Conservation (phyloP, 106 monocot genomes). For the Allium sativum region DNA sequence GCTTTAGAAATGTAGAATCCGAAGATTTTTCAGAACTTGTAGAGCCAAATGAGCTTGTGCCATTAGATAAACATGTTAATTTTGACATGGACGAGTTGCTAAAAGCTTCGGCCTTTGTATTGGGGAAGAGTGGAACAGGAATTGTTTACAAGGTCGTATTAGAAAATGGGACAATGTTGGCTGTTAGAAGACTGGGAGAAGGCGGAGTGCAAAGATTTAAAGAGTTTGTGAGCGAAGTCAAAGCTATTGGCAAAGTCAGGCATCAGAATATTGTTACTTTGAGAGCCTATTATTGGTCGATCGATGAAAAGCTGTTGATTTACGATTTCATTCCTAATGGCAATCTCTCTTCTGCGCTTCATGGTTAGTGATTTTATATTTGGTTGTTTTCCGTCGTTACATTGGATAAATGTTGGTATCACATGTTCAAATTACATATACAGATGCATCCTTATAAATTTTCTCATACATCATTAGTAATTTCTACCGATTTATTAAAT, state of each 20-base stretch:
- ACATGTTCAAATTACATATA: no score
- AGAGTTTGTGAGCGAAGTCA: slow-evolving; percentile 53
- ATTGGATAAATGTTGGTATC: no score
- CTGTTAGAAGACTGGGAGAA: slow-evolving; percentile 62
- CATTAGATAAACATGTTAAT: slow-evolving; percentile 6
- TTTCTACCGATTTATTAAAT: no score
- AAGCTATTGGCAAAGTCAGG: slow-evolving; percentile 51
- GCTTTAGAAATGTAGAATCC: slow-evolving; percentile 51
- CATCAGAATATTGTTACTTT: slow-evolving; percentile 55
- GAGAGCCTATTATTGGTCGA: slow-evolving; percentile 62
- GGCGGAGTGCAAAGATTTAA: slow-evolving; percentile 56
- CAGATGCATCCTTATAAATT: no score
- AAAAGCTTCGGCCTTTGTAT: slow-evolving; percentile 61
- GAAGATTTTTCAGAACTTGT: slow-evolving; percentile 37
- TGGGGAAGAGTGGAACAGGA: slow-evolving; percentile 63
- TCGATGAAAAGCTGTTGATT: slow-evolving; percentile 56
- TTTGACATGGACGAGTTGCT: slow-evolving; percentile 51
- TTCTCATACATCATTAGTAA: no score
- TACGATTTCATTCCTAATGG: slow-evolving; percentile 62
- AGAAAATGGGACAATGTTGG: slow-evolving; percentile 49
- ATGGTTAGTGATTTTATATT: slow-evolving; percentile 21
- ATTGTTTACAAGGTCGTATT: slow-evolving; percentile 76
- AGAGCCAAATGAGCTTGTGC: slow-evolving; percentile 13
- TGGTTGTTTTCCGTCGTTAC: no score
- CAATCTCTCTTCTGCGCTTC: slow-evolving; percentile 54